These are phyloP conservation scores for Hebeloma cylindrosporum DNA, from an alignment of 768 basidiomycete species.

Conservation along the genomic window DNA sequence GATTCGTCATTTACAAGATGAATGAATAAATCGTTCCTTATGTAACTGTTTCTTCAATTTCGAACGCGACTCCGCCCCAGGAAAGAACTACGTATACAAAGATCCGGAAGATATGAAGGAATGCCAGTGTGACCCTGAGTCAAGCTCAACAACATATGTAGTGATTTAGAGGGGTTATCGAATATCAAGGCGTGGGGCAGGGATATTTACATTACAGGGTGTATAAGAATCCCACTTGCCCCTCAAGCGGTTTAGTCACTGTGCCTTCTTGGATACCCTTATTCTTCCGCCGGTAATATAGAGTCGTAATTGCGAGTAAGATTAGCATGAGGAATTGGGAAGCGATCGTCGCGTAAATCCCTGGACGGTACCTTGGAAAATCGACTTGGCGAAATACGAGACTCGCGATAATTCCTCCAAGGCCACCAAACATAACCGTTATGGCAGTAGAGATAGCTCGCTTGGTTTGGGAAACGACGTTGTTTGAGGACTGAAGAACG, in stretches of 20 bases:
- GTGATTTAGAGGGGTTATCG: no score
- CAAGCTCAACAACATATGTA: no score
- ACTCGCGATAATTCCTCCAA: slow-evolving; percentile 49
- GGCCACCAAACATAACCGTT: slow-evolving; percentile 47
- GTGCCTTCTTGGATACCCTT: slow-evolving; percentile 26
- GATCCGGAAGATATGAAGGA: no score
- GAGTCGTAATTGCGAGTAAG: slow-evolving; percentile 40
- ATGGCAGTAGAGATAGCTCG: slow-evolving; percentile 47
- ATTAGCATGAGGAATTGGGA: slow-evolving; percentile 43
- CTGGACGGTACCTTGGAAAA: slow-evolving; percentile 45
- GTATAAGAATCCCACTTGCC: slow-evolving; percentile 40
- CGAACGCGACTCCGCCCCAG: no score
- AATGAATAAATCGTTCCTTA: no score
- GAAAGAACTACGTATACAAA: no score
- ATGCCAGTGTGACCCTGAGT: no score
- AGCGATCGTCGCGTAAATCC: slow-evolving; percentile 45
- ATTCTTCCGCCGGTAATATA: slow-evolving; percentile 39
- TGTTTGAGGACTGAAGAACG: slow-evolving; percentile 44
- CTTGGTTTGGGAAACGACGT: slow-evolving; percentile 49
- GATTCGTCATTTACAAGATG: no score
- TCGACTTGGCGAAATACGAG: slow-evolving; percentile 48
- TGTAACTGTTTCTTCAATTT: no score
- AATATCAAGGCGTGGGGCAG: no score
- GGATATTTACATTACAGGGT: slow-evolving; percentile 39
- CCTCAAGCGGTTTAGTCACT: slow-evolving; percentile 27